phyloP scores from a whole-genome alignment of 164 flowering plant species.

The grape (Vitis vinifera) region ASM3070453v1 NC_081812.1:21350501-21351000 shows the following conservation, averaged over 20 bases:
- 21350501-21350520: too few relatives aligned
- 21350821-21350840: conserved; percentile 41
- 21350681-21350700: too few relatives aligned
- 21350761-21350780: neutral
- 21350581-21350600: neutral
- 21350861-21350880: conserved; percentile 25
- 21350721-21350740: neutral
- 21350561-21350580: neutral
- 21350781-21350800: neutral
- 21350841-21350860: conserved; percentile 27
- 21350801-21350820: conserved; percentile 45
- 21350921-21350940: conserved; percentile 78
- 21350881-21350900: conserved; percentile 32
- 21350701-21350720: neutral
- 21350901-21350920: conserved; percentile 38
- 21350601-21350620: neutral
- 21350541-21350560: neutral
- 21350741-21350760: neutral
- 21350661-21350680: too few relatives aligned
- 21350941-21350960: conserved; percentile 86
- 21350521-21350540: neutral
- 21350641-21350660: neutral
- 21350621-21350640: neutral
- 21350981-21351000: conserved; percentile 98
- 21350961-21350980: conserved; percentile 76